Base-by-base conservation (phyloP, 768 basidiomycete genomes). In the Xerocomellus chrysenteron region DNA sequence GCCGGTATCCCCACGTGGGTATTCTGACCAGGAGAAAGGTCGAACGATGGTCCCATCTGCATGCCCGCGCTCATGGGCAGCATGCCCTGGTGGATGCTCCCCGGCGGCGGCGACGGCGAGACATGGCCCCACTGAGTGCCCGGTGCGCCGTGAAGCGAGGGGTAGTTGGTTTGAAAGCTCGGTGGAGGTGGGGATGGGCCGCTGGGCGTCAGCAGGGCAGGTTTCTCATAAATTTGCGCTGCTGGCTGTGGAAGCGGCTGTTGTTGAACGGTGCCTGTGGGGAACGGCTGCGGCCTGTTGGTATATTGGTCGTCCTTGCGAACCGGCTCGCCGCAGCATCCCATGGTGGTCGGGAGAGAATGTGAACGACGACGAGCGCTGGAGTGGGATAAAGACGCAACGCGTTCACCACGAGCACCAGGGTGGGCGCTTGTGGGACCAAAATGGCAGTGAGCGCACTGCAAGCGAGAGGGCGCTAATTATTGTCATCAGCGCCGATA, bases 251-350 rank as follows among this genome's bases (percentile, higher is more conserved):
- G 73, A 0, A 57, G 61, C 0, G 88, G 88, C 60, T 90, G 88
- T 24, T 82, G 78, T 47, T 68, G 75, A 5, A 80, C 74, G 52
- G 83, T 61, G 19, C 67, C 71, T 1, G 74, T 69, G 24, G 73
- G 65, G 28, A 64, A 58, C 6, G 68, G 60, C 33, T 60, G 62
- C 0, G 65, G 60, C 2, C 74, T 69, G 69, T 78, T 76, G 50
- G 72, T 62, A 53, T 68, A 67, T 47, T 73, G 62, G 51, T 68
- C 58, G 54, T 73, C 66, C 30, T 67, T 64, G 36, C 67, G 64
- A 33, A 59, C 66, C 10, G 79, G 61, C 47, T 81, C 78, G n/a
- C 86, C 86, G 67, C 88, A 91, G 65, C 89, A 90, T 59, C 82
- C 78, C 85, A 87, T 88, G 61, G 62, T 58, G 32, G 32, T 32